These are phyloP conservation scores for Mycena sp. DNA, from an alignment of 1,284 basidiomycete species.

Conservation along the genomic window DNA sequence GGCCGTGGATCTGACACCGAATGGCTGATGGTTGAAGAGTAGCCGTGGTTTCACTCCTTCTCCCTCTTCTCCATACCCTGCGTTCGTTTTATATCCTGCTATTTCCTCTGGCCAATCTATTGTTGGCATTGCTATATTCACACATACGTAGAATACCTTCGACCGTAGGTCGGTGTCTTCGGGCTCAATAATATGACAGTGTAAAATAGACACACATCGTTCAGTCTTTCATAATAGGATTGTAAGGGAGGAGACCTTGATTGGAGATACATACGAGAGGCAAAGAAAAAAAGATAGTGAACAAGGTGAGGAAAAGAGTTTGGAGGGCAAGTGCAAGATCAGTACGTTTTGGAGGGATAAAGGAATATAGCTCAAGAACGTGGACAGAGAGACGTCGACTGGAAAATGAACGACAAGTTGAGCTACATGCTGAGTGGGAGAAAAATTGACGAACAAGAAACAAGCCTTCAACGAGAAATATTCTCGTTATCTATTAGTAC, in stretches of 20 bases:
- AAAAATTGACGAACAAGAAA: slow-evolving; percentile 36
- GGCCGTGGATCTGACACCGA: slow-evolving; percentile 83
- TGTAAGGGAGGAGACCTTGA: slow-evolving; percentile 25
- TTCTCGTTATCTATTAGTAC: slow-evolving; percentile 39
- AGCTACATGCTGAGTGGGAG: slow-evolving; percentile 44
- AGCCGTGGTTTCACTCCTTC: not conserved
- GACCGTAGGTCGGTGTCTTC: slow-evolving; percentile 4
- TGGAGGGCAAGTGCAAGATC: slow-evolving; percentile 11
- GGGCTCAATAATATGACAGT: slow-evolving; percentile 13
- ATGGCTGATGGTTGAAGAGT: slow-evolving; percentile 79
- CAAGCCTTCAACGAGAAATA: slow-evolving; percentile 34
- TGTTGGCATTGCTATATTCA: slow-evolving; percentile 8
- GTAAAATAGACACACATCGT: too few species aligned
- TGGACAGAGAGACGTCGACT: slow-evolving; percentile 13
- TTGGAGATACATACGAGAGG: slow-evolving; percentile 27
- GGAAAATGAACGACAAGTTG: slow-evolving; percentile 35
- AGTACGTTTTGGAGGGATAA: slow-evolving; percentile 28
- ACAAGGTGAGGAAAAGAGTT: slow-evolving; percentile 25
- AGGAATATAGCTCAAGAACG: slow-evolving; percentile 26
- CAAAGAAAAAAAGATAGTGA: slow-evolving; percentile 30
- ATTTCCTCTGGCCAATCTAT: not conserved
- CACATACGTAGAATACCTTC: slow-evolving; percentile 14
- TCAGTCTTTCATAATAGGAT: slow-evolving; percentile 32
- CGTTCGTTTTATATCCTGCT: slow-evolving; percentile 36
- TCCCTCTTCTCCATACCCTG: slow-evolving; percentile 34